These are phyloP conservation scores for Neoscytalidium dimidiatum DNA, from an alignment of 2,329 filamentous ascomycete species.

Conservation along the genomic window DNA sequence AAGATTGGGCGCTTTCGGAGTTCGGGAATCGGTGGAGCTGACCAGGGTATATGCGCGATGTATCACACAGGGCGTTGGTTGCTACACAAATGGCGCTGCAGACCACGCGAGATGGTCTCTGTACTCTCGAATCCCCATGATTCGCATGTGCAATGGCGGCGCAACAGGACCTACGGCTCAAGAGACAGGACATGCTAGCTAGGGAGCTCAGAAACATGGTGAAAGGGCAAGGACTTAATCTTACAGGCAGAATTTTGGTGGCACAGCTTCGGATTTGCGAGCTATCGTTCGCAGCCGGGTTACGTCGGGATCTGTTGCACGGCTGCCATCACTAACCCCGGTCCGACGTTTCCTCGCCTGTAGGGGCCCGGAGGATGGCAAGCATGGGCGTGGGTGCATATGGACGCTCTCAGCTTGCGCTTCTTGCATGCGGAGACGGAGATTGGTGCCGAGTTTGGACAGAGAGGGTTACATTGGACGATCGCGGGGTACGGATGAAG, in stretches of 20 bases:
- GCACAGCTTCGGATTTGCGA: background rate
- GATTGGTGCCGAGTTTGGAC: background rate
- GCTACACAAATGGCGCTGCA: background rate
- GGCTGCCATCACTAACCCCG: background rate
- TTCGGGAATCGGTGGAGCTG: too few species aligned
- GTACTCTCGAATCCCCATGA: too few species aligned
- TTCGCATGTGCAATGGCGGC: too few species aligned
- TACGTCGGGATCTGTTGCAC: background rate
- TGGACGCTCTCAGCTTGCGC: background rate
- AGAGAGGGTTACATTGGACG: background rate
- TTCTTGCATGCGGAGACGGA: background rate
- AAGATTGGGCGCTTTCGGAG: background rate
- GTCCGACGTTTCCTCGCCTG: too few species aligned
- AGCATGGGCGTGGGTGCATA: background rate
- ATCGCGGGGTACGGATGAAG: background rate
- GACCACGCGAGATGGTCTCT: background rate
- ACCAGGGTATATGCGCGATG: background rate
- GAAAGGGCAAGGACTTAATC: background rate
- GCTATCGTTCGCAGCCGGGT: conserved; percentile 5
- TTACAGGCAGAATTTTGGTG: background rate
- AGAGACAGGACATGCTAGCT: background rate
- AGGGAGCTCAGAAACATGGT: background rate
- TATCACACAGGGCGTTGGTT: background rate
- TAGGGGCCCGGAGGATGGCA: too few species aligned
- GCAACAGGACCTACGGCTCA: too few species aligned